Evolutionary conservation across 768 basidiomycete genomes (phyloP).

Genomic region (Cubamyces lactineus): DNA sequence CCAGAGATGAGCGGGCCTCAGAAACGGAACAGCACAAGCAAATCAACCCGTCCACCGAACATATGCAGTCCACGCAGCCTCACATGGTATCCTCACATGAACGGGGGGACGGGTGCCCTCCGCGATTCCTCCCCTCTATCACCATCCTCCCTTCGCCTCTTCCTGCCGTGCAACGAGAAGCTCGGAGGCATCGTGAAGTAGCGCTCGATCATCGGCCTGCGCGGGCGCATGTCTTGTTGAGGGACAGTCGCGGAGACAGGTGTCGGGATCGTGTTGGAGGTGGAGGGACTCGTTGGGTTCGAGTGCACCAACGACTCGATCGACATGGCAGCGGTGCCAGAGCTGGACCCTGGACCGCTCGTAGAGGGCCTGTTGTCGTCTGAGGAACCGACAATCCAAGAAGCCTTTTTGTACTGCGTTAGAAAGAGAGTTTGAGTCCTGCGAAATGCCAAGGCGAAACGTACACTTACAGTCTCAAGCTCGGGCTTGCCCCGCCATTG

Average conservation of each 20-base stretch:
- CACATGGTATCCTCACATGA: background rate
- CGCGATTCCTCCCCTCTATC: slow-evolving; percentile 31
- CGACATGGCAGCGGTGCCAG: slow-evolving; percentile 48
- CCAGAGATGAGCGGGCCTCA: background rate
- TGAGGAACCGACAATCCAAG: slow-evolving; percentile 41
- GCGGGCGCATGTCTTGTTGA: slow-evolving; percentile 25
- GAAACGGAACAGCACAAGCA: background rate
- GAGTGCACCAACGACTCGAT: slow-evolving; percentile 73
- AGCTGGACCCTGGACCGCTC: slow-evolving; percentile 15
- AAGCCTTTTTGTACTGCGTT: slow-evolving; percentile 36
- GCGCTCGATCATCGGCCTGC: slow-evolving; percentile 41
- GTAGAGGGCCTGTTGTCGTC: slow-evolving; percentile 57
- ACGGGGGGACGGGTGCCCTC: slow-evolving; percentile 11
- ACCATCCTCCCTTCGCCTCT: slow-evolving; percentile 28
- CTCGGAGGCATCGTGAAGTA: slow-evolving; percentile 38
- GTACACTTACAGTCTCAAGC: slow-evolving; percentile 63
- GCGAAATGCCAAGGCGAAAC: background rate
- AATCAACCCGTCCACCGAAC: background rate
- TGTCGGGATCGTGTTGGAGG: slow-evolving; percentile 20
- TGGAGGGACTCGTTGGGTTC: slow-evolving; percentile 61
- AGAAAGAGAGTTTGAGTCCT: background rate
- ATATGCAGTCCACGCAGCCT: background rate
- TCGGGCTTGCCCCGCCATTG: slow-evolving; percentile 87
- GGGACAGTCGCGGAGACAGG: slow-evolving; percentile 9
- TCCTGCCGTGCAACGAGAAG: slow-evolving; percentile 26